A percentile compares a stretch with the other conserved stretches of the same genome.
Evolutionary conservation across 768 basidiomycete species (phyloP).

Genomic region (Kondoa malvinella): DNA sequence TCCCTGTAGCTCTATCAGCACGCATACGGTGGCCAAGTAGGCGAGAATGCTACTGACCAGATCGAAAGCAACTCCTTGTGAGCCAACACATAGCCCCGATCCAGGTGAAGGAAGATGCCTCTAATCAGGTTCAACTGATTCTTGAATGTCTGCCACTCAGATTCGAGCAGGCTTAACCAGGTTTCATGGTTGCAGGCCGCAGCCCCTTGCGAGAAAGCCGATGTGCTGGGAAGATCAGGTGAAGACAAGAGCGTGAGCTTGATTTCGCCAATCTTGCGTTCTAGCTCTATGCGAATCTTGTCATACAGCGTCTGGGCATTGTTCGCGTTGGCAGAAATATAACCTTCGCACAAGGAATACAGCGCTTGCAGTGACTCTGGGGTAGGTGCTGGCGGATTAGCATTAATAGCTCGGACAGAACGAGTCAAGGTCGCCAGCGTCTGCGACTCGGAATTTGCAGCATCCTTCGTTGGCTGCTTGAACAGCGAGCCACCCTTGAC

Average conservation of each 20-base stretch:
- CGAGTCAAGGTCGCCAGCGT: constrained; percentile 22
- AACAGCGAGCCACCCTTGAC: no score
- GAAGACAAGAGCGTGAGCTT: constrained; percentile 33
- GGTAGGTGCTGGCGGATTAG: constrained; percentile 21
- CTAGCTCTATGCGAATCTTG: constrained; percentile 44
- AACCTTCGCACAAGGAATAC: constrained; percentile 25
- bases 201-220: not conserved
- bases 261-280: constrained; percentile 39
- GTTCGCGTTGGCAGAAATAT: constrained; percentile 39
- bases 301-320: constrained; percentile 37
- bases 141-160: constrained; percentile 48
- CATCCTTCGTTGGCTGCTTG: not conserved
- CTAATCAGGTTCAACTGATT: constrained; percentile 44
- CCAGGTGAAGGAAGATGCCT: constrained; percentile 53
- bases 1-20: constrained; percentile 28
- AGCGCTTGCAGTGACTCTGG: constrained; percentile 26
- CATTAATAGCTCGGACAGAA: constrained; percentile 24
- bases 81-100: constrained; percentile 45
- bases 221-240: not conserved
- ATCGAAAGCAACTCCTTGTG: constrained; percentile 28
- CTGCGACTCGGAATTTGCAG: constrained; percentile 1
- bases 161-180: constrained; percentile 48
- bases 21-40: not conserved
- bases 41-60: not conserved
- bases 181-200: constrained; percentile 31